Conservation (phyloP, 2,329 filamentous ascomycete genomes). For the Colletotrichum lini region DNA sequence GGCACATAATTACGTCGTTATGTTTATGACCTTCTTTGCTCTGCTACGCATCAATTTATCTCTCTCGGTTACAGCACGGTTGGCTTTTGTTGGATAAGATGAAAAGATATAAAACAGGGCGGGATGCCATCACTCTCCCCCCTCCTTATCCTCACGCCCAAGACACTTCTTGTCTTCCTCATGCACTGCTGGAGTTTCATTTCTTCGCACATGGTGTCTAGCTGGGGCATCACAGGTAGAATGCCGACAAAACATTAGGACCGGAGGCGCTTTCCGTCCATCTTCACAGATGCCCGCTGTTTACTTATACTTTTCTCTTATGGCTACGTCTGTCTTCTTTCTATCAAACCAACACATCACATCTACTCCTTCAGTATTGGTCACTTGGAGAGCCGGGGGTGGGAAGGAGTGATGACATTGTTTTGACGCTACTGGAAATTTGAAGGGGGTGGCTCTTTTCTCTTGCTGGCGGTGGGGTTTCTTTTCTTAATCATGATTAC, state of each 20-base stretch:
- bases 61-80: conserved; percentile 21
- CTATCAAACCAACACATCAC: conserved; percentile 9
- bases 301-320: conserved; percentile 15
- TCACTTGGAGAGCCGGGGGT: neutral
- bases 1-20: conserved; percentile 33
- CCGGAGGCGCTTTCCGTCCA: conserved; percentile 19
- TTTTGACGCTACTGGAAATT: neutral
- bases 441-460: neutral
- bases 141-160: neutral
- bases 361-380: conserved; percentile 6
- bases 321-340: conserved; percentile 8
- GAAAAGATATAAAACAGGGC: conserved; percentile 26
- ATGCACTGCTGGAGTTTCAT: conserved; percentile 12
- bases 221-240: conserved; percentile 26
- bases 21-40: conserved; percentile 40
- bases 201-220: conserved; percentile 12
- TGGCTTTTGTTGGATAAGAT: conserved; percentile 26
- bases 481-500: conserved; percentile 18
- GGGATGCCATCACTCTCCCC: conserved; percentile 6
- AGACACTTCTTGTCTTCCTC: conserved; percentile 9
- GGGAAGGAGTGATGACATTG: neutral
- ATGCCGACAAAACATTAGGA: conserved; percentile 20
- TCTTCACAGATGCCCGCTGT: conserved; percentile 10
- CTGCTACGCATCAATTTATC: conserved; percentile 27
- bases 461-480: neutral